A percentile compares a stretch with the other conserved stretches of the same genome.
phyloP scores from a whole-genome alignment of 2,329 filamentous ascomycete genomes.

The Cladophialophora yegresii region DNA sequence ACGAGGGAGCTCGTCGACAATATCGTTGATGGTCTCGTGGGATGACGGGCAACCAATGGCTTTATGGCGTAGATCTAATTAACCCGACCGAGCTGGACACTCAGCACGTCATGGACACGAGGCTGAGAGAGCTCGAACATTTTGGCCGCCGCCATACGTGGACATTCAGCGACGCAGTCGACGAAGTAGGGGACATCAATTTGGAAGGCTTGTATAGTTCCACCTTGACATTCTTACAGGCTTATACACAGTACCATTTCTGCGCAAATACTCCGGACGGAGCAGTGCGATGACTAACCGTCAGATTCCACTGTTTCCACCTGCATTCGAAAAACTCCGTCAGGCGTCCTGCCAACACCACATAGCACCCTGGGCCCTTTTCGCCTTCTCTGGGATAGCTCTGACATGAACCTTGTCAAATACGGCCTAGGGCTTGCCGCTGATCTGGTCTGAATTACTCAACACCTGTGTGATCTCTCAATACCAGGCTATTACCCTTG shows the following conservation, averaged over 20 bases:
- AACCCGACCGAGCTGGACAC: background rate
- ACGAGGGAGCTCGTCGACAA: constrained; percentile 8
- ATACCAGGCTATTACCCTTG: too few species aligned
- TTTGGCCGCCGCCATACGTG: background rate
- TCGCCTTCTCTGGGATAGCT: background rate
- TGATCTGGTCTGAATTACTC: background rate
- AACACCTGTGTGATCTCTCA: background rate
- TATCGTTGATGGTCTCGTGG: constrained; percentile 10
- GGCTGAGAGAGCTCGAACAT: background rate
- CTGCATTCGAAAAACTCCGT: background rate
- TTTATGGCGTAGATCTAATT: background rate
- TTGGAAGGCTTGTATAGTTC: background rate
- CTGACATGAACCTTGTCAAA: background rate
- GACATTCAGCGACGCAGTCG: background rate
- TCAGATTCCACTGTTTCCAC: background rate
- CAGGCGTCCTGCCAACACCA: background rate
- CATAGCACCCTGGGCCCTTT: background rate
- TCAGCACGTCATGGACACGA: background rate
- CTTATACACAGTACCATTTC: too few species aligned
- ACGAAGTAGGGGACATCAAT: background rate
- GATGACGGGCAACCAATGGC: background rate
- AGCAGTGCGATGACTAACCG: too few species aligned
- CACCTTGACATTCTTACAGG: background rate
- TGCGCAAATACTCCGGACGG: background rate
- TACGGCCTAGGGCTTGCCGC: too few species aligned